A percentile compares a stretch with the other conserved stretches of the same genome.
These are phyloP conservation scores for Lablab purpureus DNA, from an alignment of 306 rosid genomes.

Conservation along the genomic window DNA sequence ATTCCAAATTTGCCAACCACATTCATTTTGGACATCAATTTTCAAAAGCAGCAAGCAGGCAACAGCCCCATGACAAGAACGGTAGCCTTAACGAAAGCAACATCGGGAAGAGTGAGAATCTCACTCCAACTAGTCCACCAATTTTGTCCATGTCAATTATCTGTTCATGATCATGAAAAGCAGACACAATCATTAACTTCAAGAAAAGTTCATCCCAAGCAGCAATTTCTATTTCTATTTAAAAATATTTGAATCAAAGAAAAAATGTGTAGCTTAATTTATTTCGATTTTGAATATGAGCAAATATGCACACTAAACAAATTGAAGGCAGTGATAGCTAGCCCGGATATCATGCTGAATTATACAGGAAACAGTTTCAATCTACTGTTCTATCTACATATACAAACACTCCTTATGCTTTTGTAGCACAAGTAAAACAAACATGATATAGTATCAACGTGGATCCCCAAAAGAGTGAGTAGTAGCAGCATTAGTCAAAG, in stretches of 20 bases:
- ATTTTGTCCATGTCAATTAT: background rate
- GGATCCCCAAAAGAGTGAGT: slow-evolving; percentile 3
- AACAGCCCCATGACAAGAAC: background rate
- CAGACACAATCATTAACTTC: background rate
- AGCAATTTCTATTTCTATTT: no score
- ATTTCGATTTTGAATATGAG: no score
- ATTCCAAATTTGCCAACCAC: background rate
- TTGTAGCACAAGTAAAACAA: background rate
- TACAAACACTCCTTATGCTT: background rate
- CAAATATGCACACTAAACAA: no score
- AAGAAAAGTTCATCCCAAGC: background rate
- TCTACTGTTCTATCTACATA: no score
- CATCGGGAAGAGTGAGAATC: background rate
- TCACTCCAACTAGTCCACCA: background rate
- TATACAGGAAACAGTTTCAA: no score
- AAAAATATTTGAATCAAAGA: no score
- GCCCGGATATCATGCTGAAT: no score
- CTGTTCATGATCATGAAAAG: slow-evolving; percentile 7
- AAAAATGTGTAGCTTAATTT: no score
- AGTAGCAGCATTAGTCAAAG: slow-evolving; percentile 26
- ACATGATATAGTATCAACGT: background rate
- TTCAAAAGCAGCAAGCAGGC: background rate
- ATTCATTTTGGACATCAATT: no score
- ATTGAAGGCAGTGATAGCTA: no score
- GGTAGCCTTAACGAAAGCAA: background rate